These are phyloP conservation scores for Boeremia exigua DNA, from an alignment of 2,329 filamentous ascomycete genomes.

Conservation along the genomic window DNA sequence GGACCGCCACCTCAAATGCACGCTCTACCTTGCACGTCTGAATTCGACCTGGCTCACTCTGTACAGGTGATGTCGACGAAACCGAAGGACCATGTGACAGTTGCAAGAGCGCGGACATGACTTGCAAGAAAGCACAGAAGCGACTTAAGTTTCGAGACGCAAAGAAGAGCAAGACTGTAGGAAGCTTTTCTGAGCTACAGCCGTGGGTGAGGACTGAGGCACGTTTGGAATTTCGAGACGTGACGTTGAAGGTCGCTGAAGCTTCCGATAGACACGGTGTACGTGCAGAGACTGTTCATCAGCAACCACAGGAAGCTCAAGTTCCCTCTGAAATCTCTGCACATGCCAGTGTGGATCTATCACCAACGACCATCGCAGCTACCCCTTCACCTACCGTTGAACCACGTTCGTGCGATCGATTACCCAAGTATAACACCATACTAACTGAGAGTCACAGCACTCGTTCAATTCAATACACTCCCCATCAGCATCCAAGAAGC, in stretches of 20 bases:
- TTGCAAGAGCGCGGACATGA: neutral
- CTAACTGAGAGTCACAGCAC: neutral
- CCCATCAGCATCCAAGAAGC: slow-evolving; percentile 2
- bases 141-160: neutral
- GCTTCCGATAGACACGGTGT: neutral
- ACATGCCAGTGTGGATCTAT: neutral
- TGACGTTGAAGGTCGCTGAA: neutral
- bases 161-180: neutral
- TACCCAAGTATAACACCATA: too few relatives aligned
- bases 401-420: too few relatives aligned
- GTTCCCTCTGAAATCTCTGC: neutral
- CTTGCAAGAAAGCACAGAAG: neutral
- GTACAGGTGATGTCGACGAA: neutral
- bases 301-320: too few relatives aligned
- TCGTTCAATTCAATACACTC: neutral
- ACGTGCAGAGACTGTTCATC: too few relatives aligned
- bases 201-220: neutral
- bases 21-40: neutral
- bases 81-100: neutral
- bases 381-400: too few relatives aligned
- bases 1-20: neutral
- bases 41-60: neutral
- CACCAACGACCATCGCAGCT: neutral
- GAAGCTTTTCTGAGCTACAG: neutral
- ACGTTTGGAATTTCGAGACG: neutral